Evolutionary conservation across 352 stramenopile species (phyloP).

Genomic region (Phytopythium kandeliae): DNA sequence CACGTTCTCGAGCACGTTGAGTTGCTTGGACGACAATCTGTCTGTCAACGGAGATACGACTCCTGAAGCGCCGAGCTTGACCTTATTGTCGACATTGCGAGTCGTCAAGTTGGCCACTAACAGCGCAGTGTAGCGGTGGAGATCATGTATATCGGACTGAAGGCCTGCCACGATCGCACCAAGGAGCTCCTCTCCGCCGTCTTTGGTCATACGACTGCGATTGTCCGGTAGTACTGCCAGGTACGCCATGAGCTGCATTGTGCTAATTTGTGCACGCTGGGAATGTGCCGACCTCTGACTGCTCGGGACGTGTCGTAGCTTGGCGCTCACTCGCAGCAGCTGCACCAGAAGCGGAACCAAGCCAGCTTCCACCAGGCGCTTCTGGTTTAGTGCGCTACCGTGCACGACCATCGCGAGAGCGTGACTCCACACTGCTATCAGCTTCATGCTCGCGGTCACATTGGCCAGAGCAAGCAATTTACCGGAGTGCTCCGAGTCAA

Average conservation of each 20-base stretch:
- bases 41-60: constrained; percentile 40
- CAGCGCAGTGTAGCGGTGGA: constrained; percentile 55
- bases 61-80: constrained; percentile 43
- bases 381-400: constrained; percentile 46
- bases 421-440: constrained; percentile 42
- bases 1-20: constrained; percentile 66
- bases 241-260: constrained; percentile 37
- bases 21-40: constrained; percentile 59
- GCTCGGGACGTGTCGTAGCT: background rate
- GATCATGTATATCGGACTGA: constrained; percentile 43
- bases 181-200: constrained; percentile 33
- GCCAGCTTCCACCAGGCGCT: constrained; percentile 22
- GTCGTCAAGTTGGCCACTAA: constrained; percentile 52
- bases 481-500: constrained; percentile 44
- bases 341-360: constrained; percentile 33
- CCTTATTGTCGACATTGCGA: constrained; percentile 57
- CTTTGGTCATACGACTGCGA: constrained; percentile 29
- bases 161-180: constrained; percentile 27
- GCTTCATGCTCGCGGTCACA: constrained; percentile 13
- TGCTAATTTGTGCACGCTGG: constrained; percentile 20
- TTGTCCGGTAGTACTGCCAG: constrained; percentile 44
- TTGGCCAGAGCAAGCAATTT: constrained; percentile 29
- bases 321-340: constrained; percentile 14
- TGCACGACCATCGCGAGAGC: constrained; percentile 35
- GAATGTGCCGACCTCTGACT: background rate